These are phyloP conservation scores for Cutaneotrichosporon sp. DNA, from an alignment of 1,284 basidiomycete species.

Conservation along the genomic window DNA sequence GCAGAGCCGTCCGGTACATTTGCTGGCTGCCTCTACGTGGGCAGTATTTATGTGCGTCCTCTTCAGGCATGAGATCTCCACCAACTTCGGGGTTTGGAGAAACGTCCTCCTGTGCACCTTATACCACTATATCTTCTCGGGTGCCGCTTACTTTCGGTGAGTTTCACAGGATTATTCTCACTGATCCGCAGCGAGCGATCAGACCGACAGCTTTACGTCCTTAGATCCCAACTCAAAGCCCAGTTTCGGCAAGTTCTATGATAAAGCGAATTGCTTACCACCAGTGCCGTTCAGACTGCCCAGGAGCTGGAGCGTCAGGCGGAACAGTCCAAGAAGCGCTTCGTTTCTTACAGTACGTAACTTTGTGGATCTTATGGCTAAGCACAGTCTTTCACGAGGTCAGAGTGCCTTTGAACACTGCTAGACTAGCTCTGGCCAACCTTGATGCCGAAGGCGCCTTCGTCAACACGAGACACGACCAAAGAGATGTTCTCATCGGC, in stretches of 20 bases:
- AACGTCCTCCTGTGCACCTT: constrained; percentile 40
- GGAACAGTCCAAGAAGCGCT: constrained; percentile 67
- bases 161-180: constrained; percentile 40
- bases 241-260: constrained; percentile 46
- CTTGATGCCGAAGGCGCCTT: constrained; percentile 61
- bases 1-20: constrained; percentile 61
- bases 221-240: constrained; percentile 67
- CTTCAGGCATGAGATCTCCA: no score
- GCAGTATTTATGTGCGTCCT: constrained; percentile 34
- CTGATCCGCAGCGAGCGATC: constrained; percentile 50
- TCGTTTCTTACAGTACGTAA: constrained; percentile 62
- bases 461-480: constrained; percentile 30
- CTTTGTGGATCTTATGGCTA: not conserved
- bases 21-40: constrained; percentile 52
- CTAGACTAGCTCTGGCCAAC: constrained; percentile 81
- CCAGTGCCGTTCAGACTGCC: constrained; percentile 69
- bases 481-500: constrained; percentile 45
- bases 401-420: constrained; percentile 84
- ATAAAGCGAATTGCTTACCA: not conserved
- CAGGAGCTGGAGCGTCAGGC: constrained; percentile 77
- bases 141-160: no score
- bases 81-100: no score
- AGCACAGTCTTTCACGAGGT: constrained; percentile 55
- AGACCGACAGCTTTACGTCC: constrained; percentile 59
- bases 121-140: constrained; percentile 18